Percentiles rank a stretch among this genome's conserved stretches.
phyloP scores from a whole-genome alignment of 2,329 filamentous ascomycete species.

The Monilinia vaccinii-corymbosi region DNA sequence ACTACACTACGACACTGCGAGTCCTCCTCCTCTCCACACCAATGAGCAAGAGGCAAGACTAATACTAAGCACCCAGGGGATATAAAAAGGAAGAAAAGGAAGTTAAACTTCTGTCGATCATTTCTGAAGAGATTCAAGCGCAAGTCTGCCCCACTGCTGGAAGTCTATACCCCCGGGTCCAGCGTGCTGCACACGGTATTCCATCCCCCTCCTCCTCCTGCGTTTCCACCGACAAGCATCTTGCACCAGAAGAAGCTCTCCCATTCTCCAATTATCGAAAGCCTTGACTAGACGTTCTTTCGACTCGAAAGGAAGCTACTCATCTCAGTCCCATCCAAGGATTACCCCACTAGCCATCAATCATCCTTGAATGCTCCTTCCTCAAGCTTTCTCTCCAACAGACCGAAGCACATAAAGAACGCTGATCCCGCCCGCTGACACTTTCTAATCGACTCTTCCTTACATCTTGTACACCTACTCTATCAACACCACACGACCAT shows the following conservation, averaged over 20 bases:
- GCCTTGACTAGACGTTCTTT: slow-evolving; percentile 5
- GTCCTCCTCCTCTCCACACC: slow-evolving; percentile 10
- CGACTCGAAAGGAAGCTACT: slow-evolving; percentile 8
- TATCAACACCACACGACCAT: slow-evolving; percentile 3
- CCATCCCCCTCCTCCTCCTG: not conserved
- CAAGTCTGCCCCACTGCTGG: slow-evolving; percentile 13
- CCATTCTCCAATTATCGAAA: slow-evolving; percentile 9
- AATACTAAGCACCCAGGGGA: slow-evolving; percentile 8
- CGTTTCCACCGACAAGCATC: slow-evolving; percentile 6
- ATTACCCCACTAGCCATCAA: slow-evolving; percentile 20
- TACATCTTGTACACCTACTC: slow-evolving; percentile 13
- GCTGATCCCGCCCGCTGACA: slow-evolving; percentile 25
- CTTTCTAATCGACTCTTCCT: slow-evolving; percentile 21
- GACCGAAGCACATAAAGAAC: slow-evolving; percentile 28
- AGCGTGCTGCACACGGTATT: slow-evolving; percentile 10
- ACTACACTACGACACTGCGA: not conserved
- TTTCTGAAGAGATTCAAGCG: slow-evolving; percentile 19
- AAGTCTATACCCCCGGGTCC: slow-evolving; percentile 5
- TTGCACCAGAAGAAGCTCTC: slow-evolving; percentile 15
- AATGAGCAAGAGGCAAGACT: slow-evolving; percentile 9
- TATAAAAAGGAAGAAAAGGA: slow-evolving; percentile 10
- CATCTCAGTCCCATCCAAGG: not conserved
- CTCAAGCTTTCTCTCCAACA: slow-evolving; percentile 12
- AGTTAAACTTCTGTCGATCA: slow-evolving; percentile 19
- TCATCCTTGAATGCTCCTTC: slow-evolving; percentile 14